Base-by-base conservation (phyloP, 1,284 basidiomycete genomes). In the Coniferiporia sulphurascens region DNA sequence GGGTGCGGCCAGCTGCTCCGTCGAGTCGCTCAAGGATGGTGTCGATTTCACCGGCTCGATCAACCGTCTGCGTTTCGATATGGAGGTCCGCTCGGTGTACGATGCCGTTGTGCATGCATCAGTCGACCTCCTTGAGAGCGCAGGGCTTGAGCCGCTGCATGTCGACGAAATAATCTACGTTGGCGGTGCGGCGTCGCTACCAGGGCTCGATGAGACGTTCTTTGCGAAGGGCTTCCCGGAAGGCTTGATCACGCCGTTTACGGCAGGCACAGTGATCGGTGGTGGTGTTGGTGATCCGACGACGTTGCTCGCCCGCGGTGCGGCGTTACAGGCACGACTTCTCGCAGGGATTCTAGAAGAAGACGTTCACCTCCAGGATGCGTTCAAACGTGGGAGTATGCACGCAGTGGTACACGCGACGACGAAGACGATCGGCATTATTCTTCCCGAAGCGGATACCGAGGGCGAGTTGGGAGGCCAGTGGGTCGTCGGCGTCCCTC, bases 21-120 rank as follows among this genome's bases (percentile, higher is more conserved):
- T 99, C 65, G 95, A 99, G 77, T 93, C 89, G 1, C 81, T 99
- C 64, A 96, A 97, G 72, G 95, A 97, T 64, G 96, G 97, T 9
- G 72, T 92, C 57, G 97, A 99, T 75, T 95, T 91, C 69, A 95
- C 91, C 10, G 89, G 89, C 8, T 84, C 87, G n/a, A 87, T 99
- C 77, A 98, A 98, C 75, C 84, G 94, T 50, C 83, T 96, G 74
- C 85, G 96, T 38, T 97, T 98, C 75, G 95, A 98, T 72, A 84
- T 97, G 76, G 84, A 98, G 65, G 84, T 88, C 2, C 78, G 83
- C 8, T 67, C 83, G 10, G 79, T 95, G 38, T 98, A 96, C 76
- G 77, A 78, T 60, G 76, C 82, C 64, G 85, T 97, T 55, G 80
- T 82, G 35, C 72, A 73, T 32, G 83, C 84, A 59, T 82, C 93